These are phyloP conservation scores for Groenewaldozyma sp. DNA, from an alignment of 1,139 yeast species.

Conservation along the genomic window DNA sequence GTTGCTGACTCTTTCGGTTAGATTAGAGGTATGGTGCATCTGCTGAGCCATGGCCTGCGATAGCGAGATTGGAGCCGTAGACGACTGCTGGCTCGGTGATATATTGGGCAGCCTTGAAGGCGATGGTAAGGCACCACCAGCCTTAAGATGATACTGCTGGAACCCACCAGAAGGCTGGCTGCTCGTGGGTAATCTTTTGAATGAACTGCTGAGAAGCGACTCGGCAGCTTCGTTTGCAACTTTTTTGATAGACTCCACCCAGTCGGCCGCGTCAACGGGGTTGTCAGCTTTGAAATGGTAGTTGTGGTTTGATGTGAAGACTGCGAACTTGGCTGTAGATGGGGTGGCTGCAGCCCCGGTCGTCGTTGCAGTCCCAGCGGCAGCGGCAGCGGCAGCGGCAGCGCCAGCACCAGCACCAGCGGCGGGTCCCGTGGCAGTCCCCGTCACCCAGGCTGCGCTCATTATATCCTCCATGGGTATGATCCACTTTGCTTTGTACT, in stretches of 20 bases:
- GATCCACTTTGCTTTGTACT: conserved; percentile 47
- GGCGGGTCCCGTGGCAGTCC: conserved; percentile 14
- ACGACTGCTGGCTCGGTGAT: background rate
- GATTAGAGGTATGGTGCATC: too few relatives aligned
- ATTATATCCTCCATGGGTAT: conserved; percentile 33
- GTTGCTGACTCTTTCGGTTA: too few relatives aligned
- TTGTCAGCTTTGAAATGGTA: conserved; percentile 38
- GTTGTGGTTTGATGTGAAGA: conserved; percentile 35
- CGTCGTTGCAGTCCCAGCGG: background rate
- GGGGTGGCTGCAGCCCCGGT: background rate
- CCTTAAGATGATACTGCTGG: background rate
- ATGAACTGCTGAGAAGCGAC: conserved; percentile 19
- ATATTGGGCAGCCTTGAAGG: background rate
- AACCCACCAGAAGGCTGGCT: background rate
- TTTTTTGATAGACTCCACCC: conserved; percentile 34
- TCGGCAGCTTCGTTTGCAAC: conserved; percentile 26
- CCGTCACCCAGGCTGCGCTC: conserved; percentile 32
- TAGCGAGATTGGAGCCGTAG: conserved; percentile 1
- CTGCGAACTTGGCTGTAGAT: conserved; percentile 33
- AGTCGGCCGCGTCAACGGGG: conserved; percentile 30
- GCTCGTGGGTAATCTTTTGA: conserved; percentile 14
- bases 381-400: conserved; percentile 28
- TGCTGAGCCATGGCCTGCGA: background rate
- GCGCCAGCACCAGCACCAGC: conserved; percentile 33
- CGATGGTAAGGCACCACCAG: background rate